Conservation (phyloP, 1,139 yeast genomes). For the Debaryomyces singareniensis region DNA sequence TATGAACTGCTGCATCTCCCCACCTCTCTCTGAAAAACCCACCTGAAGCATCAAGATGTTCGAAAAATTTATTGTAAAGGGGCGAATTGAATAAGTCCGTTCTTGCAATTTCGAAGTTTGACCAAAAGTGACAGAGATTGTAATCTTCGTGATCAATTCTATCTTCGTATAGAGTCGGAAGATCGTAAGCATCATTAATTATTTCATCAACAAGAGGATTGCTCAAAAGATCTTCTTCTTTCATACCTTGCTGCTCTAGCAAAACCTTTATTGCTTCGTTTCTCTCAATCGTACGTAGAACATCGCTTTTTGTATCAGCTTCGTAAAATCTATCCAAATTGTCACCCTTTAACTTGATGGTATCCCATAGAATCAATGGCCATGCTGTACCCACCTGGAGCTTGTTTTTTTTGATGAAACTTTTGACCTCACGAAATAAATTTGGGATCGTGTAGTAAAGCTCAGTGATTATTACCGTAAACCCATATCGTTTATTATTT, state of each 20-base stretch:
- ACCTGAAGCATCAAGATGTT: conserved; percentile 59
- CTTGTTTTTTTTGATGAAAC: conserved; percentile 43
- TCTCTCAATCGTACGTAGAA: conserved; percentile 21
- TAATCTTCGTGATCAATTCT: conserved; percentile 61
- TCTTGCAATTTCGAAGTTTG: conserved; percentile 86
- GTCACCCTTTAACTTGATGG: conserved; percentile 17
- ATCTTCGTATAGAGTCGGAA: conserved; percentile 41
- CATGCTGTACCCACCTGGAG: conserved; percentile 53
- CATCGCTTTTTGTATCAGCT: conserved; percentile 11
- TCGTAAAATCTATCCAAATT: conserved; percentile 17
- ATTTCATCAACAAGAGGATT: conserved; percentile 19
- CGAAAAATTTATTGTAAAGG: conserved; percentile 57
- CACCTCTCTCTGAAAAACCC: conserved; percentile 87
- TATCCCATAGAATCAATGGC: conserved; percentile 44
- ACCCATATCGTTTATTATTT: conserved; percentile 70
- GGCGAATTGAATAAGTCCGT: conserved; percentile 65
- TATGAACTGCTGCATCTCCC: conserved; percentile 96
- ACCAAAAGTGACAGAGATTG: conserved; percentile 87
- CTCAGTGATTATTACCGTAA: conserved; percentile 70
- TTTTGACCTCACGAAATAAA: conserved; percentile 62
- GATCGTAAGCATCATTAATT: conserved; percentile 17
- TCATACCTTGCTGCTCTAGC: conserved; percentile 14
- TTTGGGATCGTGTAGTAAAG: conserved; percentile 75
- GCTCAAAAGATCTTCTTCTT: conserved; percentile 22
- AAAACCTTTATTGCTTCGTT: conserved; percentile 21